Evolutionary conservation across 2,329 filamentous ascomycete genomes (phyloP), one percentile per base, ranked within the genome.

Genomic region (Penicillium sp.): DNA sequence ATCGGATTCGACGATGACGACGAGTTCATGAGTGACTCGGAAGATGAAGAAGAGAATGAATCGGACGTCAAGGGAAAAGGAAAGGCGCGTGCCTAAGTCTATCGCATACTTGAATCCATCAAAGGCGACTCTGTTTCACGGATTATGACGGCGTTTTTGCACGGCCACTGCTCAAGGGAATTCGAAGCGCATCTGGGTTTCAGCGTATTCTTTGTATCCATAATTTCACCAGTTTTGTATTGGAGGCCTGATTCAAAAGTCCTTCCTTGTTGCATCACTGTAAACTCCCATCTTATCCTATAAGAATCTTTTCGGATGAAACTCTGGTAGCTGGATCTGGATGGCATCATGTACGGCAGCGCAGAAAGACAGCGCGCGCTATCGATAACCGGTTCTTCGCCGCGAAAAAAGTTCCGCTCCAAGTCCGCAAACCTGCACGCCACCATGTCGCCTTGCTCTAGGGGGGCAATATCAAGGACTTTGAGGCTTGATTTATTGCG

Each of bases 1-100:
- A 67, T 69, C 35, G 71, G 71, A 1, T 74, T 74, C 39, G 71
- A 74, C 45, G 70, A 73, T 9, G 70, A 72, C 29, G 70, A 73
- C 44, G 69, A 72, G 35, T 67, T 69, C 30, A 67, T 69, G 58
- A 69, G 64, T 38, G 68, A 70, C 46, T 69, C 68, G 5, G 66
- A 70, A 10, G 64, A 66, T 17, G 59, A 58, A 6, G 52, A 55
- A 10, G 39, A 31, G 19, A 52, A 56, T 16, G 48, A 59, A 40
- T 21, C 45, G 7, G 57, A 61, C 39, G 54, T 50, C 17, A 68
- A 70, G 47, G 63, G 62, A 23, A 68, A 66, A 43, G 59, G 51
- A 16, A 67, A 63, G 45, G 61, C 51, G 14, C 62, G 50, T 26
- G 60, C 53, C 27, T 64, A 21, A 51, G 30, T 47, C 11, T 9